Evolutionary conservation across 352 stramenopile genomes (phyloP).

Genomic region (Stramenopiles sp.): DNA sequence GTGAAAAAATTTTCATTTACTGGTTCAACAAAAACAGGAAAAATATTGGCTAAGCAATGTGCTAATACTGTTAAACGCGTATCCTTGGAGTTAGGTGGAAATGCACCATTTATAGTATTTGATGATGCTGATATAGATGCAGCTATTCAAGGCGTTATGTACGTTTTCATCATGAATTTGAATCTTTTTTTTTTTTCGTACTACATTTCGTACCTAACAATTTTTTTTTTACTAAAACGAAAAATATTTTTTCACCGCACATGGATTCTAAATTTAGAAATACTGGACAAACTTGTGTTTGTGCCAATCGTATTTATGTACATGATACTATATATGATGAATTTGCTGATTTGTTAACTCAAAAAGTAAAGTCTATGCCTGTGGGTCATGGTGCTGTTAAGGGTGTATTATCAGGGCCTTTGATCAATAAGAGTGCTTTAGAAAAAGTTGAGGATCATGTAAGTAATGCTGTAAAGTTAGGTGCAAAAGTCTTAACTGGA

Average conservation of each 20-base stretch:
- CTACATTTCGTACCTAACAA: too few species aligned
- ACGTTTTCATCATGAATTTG: too few species aligned
- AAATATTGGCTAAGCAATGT: constrained; percentile 24
- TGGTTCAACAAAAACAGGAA: constrained; percentile 39
- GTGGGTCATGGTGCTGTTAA: constrained; percentile 37
- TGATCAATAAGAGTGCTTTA: constrained; percentile 57
- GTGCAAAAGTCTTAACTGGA: constrained; percentile 37
- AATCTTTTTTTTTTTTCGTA: too few species aligned
- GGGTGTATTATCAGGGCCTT: constrained; percentile 40
- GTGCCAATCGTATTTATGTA: constrained; percentile 55
- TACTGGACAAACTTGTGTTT: constrained; percentile 26
- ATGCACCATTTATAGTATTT: constrained; percentile 45
- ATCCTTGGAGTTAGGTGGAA: constrained; percentile 33
- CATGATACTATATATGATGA: constrained; percentile 55
- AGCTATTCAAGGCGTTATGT: constrained; percentile 21
- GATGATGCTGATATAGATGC: constrained; percentile 34
- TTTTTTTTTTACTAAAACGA: too few species aligned
- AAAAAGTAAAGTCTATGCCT: constrained; percentile 31
- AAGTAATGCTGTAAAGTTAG: constrained; percentile 45
- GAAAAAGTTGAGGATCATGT: constrained; percentile 24
- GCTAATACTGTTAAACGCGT: constrained; percentile 32
- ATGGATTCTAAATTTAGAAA: constrained; percentile 39
- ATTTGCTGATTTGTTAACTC: constrained; percentile 40
- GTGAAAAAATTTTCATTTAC: constrained; percentile 52
- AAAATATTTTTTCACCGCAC: too few species aligned